phyloP scores from a whole-genome alignment of 306 rosid species.

The Acmispon strigosus region DNA sequence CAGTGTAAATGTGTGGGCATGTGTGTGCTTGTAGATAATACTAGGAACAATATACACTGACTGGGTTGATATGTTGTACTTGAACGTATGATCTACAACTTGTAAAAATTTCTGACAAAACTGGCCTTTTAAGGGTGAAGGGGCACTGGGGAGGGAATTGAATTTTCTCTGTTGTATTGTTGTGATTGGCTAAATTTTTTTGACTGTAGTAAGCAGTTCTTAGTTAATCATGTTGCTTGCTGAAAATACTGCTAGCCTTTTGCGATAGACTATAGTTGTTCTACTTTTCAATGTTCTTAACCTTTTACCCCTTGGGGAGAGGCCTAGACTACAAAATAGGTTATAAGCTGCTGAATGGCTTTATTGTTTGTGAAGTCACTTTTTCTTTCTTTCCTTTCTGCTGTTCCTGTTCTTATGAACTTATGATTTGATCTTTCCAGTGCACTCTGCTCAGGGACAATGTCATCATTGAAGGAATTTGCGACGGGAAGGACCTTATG shows the following conservation, averaged over 20 bases:
- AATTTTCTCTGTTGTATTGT: not conserved
- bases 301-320: not conserved
- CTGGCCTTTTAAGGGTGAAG: not conserved
- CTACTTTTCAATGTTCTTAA: not conserved
- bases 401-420: slow-evolving; percentile 61
- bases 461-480: slow-evolving; percentile 50
- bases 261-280: not conserved
- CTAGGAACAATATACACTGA: not conserved
- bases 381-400: not conserved
- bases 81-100: not conserved
- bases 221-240: not conserved
- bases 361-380: not conserved
- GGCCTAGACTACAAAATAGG: not conserved
- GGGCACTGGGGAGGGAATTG: not conserved
- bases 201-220: not conserved
- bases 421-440: slow-evolving; percentile 98
- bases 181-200: not conserved
- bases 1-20: not conserved
- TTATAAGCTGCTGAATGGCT: slow-evolving; percentile 14
- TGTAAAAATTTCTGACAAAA: not conserved
- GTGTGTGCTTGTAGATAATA: not conserved
- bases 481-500: slow-evolving; percentile 29
- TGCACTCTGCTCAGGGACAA: slow-evolving; percentile 98
- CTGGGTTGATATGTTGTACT: not conserved
- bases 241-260: not conserved